These are phyloP conservation scores for Verruconis gallopava DNA, from an alignment of 2,329 filamentous ascomycete genomes.

Conservation along the genomic window DNA sequence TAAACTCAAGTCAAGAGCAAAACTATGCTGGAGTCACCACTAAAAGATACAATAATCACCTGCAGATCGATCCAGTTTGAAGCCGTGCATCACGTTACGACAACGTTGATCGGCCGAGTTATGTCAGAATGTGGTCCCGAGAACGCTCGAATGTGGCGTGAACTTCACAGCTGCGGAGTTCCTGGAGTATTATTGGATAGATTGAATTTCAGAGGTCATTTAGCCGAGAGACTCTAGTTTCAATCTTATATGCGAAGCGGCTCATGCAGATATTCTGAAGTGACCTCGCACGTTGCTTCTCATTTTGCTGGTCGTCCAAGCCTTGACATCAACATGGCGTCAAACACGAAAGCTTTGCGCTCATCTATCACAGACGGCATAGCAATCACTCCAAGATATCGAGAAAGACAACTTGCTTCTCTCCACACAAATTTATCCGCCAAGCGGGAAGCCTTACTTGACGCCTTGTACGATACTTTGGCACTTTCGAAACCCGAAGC, in stretches of 20 bases:
- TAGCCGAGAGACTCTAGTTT: too few species aligned
- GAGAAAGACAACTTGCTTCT: constrained; percentile 32
- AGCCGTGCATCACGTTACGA: too few species aligned
- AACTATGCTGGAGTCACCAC: too few species aligned
- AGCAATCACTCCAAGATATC: constrained; percentile 32
- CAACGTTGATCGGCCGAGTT: too few species aligned
- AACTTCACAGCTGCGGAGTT: neutral
- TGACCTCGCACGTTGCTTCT: constrained; percentile 1
- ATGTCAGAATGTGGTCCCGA: neutral
- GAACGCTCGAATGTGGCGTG: neutral
- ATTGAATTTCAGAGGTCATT: too few species aligned
- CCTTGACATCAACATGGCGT: constrained; percentile 16
- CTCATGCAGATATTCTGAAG: neutral
- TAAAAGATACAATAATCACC: too few species aligned
- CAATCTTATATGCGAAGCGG: neutral
- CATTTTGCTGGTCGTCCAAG: constrained; percentile 6
- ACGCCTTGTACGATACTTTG: constrained; percentile 28
- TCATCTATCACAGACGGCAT: constrained; percentile 33
- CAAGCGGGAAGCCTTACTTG: constrained; percentile 23
- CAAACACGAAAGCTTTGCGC: constrained; percentile 21
- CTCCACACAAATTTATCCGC: constrained; percentile 25
- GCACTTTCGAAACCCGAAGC: constrained; percentile 24
- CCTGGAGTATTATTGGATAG: neutral
- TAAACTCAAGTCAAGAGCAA: too few species aligned
- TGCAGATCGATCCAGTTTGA: too few species aligned